Conservation (phyloP, 2,329 filamentous ascomycete species). For the Fusarium algeriense region DNA sequence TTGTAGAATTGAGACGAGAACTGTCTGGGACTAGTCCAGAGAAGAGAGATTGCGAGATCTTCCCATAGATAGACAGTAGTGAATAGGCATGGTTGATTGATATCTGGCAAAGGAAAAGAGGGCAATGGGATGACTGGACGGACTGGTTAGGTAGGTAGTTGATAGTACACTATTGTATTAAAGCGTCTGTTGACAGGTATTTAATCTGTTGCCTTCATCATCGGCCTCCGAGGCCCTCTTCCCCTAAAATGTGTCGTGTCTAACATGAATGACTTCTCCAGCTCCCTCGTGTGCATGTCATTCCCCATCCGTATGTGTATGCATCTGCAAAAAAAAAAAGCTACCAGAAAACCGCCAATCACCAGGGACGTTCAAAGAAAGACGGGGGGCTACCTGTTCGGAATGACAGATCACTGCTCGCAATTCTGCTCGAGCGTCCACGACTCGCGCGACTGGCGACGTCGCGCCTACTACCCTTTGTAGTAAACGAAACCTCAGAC, state of each 20-base stretch:
- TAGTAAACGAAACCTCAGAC: conserved; percentile 7
- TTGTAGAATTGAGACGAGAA: background rate
- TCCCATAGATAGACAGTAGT: background rate
- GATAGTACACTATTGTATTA: conserved; percentile 36
- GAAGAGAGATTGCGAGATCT: background rate
- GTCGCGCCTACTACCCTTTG: conserved; percentile 28
- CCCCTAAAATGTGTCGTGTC: conserved; percentile 31
- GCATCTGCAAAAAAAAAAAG: background rate
- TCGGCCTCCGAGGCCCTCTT: conserved; percentile 29
- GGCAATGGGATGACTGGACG: too few relatives aligned
- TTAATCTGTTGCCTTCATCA: conserved; percentile 16
- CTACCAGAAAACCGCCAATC: background rate
- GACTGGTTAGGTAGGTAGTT: background rate
- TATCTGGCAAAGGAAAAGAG: background rate
- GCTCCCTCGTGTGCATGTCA: background rate
- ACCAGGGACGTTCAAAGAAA: background rate
- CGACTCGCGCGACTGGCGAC: background rate
- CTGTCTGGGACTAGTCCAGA: background rate
- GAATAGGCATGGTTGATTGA: background rate
- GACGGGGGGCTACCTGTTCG: background rate
- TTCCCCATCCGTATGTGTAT: too few relatives aligned
- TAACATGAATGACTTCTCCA: conserved; percentile 32
- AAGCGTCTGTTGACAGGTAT: conserved; percentile 22
- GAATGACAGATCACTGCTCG: background rate
- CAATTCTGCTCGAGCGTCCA: background rate